Percentiles rank a stretch among this genome's conserved stretches.
Conservation (phyloP, 2,329 filamentous ascomycete genomes). For the Magnaporthiopsis rhizophila region DNA sequence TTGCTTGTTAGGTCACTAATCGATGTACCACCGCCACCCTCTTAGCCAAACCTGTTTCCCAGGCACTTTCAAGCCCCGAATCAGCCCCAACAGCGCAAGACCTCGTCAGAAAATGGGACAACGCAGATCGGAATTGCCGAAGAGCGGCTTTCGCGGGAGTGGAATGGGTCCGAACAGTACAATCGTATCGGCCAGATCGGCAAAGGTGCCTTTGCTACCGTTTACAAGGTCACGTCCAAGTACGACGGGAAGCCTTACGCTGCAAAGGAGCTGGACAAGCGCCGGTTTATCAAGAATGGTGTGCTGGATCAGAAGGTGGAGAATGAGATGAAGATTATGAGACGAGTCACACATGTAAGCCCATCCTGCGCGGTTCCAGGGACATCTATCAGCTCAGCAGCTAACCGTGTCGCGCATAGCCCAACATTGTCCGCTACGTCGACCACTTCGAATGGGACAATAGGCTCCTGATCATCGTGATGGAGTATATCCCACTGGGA, state of each 20-base stretch:
- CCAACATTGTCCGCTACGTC: conserved; percentile 85
- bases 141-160: conserved; percentile 47
- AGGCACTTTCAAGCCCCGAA: background rate
- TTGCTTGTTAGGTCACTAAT: background rate
- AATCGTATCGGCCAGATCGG: conserved; percentile 77
- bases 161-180: conserved; percentile 78
- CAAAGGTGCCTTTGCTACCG: conserved; percentile 89
- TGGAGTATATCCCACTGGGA: conserved; percentile 82
- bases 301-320: conserved; percentile 85
- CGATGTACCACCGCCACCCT: background rate
- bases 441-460: conserved; percentile 78
- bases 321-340: conserved; percentile 97
- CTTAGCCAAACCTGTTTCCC: conserved; percentile 23
- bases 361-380: conserved; percentile 9
- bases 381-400: conserved; percentile 9
- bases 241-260: conserved; percentile 77
- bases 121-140: conserved; percentile 19
- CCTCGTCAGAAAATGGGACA: conserved; percentile 6
- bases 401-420: conserved; percentile 32
- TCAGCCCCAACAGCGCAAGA: conserved; percentile 7
- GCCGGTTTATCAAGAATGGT: conserved; percentile 87
- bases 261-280: conserved; percentile 91
- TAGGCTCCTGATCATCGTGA: conserved; percentile 88
- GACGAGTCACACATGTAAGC: conserved; percentile 69
- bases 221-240: conserved; percentile 84